Evolutionary conservation across 106 monocot species (phyloP).

Genomic region (Triglochin maritima): DNA sequence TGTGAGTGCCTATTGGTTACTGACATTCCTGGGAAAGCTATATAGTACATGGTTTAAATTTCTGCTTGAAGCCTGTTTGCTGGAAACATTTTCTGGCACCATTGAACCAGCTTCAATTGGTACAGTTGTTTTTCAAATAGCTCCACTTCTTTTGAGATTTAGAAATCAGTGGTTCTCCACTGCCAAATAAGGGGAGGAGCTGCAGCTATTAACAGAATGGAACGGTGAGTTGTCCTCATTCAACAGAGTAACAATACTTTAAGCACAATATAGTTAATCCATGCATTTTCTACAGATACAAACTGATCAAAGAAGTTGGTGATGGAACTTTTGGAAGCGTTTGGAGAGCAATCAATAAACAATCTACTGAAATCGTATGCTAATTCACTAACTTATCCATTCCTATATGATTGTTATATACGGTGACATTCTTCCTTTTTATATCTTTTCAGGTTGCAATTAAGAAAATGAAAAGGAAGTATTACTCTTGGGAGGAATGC

Average conservation of each 20-base stretch:
- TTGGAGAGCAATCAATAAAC: constrained; percentile 24
- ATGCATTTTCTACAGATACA: constrained; percentile 7
- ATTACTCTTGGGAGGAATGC: constrained; percentile 98
- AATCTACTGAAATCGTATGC: constrained; percentile 26
- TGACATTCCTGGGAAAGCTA: background rate
- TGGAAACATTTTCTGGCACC: too few relatives aligned
- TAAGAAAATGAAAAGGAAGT: constrained; percentile 97
- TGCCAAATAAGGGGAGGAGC: background rate
- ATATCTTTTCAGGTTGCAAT: constrained; percentile 62
- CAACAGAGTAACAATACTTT: background rate
- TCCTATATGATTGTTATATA: background rate
- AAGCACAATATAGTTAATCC: background rate
- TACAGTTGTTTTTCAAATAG: too few relatives aligned
- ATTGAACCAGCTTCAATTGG: too few relatives aligned
- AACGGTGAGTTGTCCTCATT: constrained; percentile 11
- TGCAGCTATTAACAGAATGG: background rate
- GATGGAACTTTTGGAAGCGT: constrained; percentile 32
- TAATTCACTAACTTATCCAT: too few relatives aligned
- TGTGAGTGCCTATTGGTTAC: background rate
- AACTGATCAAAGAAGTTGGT: constrained; percentile 27
- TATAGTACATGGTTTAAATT: too few relatives aligned
- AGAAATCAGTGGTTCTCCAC: background rate
- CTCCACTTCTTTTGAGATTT: background rate
- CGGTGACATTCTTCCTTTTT: background rate
- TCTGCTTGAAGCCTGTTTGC: too few relatives aligned